Evolutionary conservation across 1,284 basidiomycete species (phyloP), one percentile per base, ranked within the genome.

Genomic region (Boletus holoroseus): DNA sequence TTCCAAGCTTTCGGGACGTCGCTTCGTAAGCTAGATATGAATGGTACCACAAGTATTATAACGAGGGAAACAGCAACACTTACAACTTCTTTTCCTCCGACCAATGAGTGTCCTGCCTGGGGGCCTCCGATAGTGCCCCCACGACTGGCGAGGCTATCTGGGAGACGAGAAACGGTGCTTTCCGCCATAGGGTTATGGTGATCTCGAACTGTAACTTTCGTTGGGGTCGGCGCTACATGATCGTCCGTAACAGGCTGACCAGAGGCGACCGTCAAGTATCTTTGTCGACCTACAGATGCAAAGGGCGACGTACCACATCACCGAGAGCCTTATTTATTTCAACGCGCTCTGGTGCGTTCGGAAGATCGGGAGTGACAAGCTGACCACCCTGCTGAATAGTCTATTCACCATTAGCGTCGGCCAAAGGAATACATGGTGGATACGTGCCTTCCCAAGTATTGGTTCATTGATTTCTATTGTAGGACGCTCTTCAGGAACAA

Each of bases 1-100:
- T 5, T 45, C 46, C 30, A 63, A 45, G 28, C 64, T 53, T 40
- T 63, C 61, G 27, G 61, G 64, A 20, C 59, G 64, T 44, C 7
- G 35, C 11, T 51, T 53, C 3, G 34, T 7, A 31, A 27, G 24
- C 61, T 59, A 41, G n/a, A 44, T 34, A 26, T 45, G 12, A n/a
- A 37, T 30, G 0, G 20, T 35, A 20, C n/a, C 20, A 24, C 37
- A 15, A 42, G 30, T 20, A 24, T 22, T 24, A 7, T n/a, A 30
- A 42, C 15, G 20, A 3, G 27, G n/a, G 31, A 26, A 38, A 43
- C 16, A 43, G 27, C n/a, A 34, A 5, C 5, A 47, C 62, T 45
- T 44, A 63, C 61, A 22, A 8, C 16, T 39, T 50, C 48, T 26
- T 52, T 52, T 30, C 31, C 27, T 22, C 15, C 11, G 7, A 16